Evolutionary conservation across 345 rosid species (phyloP).

Genomic region (Boechera stricta): DNA sequence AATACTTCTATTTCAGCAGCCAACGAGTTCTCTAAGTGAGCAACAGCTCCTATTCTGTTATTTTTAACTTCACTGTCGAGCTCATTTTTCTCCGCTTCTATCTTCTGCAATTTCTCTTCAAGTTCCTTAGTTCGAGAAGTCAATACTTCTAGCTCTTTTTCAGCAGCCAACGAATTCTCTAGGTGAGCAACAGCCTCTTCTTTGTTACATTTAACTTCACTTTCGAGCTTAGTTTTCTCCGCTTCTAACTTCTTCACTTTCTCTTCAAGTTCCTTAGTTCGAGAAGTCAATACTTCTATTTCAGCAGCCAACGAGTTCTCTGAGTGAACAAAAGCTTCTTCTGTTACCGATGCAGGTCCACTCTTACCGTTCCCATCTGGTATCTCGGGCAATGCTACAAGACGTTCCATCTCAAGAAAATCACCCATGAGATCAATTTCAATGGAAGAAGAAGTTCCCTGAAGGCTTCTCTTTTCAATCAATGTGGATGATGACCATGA

Average conservation of each 20-base stretch:
- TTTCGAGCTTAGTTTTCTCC: conserved; percentile 52
- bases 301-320: conserved; percentile 51
- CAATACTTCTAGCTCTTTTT: conserved; percentile 47
- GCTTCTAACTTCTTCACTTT: conserved; percentile 46
- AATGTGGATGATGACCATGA: conserved; percentile 60
- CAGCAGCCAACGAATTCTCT: conserved; percentile 53
- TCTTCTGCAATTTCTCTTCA: conserved; percentile 52
- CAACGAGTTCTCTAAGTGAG: conserved; percentile 44
- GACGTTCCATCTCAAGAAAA: conserved; percentile 95
- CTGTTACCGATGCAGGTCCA: conserved; percentile 48
- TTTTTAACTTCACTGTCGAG: conserved; percentile 47
- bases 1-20: conserved; percentile 58
- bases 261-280: conserved; percentile 50
- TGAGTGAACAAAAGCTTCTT: conserved; percentile 43
- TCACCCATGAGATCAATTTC: conserved; percentile 90
- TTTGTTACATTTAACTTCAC: conserved; percentile 36
- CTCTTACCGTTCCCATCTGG: conserved; percentile 40
- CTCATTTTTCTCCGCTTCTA: conserved; percentile 51
- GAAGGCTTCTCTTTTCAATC: conserved; percentile 49
- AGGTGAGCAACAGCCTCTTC: conserved; percentile 37
- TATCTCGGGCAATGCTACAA: conserved; percentile 71
- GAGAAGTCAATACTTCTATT: conserved; percentile 49
- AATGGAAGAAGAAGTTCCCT: conserved; percentile 49
- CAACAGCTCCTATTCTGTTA: conserved; percentile 29
- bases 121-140: conserved; percentile 46